Percentiles rank a stretch among this genome's conserved stretches.
Evolutionary conservation across 2,329 filamentous ascomycete species (phyloP).

Genomic region (Cercospora canescens): DNA sequence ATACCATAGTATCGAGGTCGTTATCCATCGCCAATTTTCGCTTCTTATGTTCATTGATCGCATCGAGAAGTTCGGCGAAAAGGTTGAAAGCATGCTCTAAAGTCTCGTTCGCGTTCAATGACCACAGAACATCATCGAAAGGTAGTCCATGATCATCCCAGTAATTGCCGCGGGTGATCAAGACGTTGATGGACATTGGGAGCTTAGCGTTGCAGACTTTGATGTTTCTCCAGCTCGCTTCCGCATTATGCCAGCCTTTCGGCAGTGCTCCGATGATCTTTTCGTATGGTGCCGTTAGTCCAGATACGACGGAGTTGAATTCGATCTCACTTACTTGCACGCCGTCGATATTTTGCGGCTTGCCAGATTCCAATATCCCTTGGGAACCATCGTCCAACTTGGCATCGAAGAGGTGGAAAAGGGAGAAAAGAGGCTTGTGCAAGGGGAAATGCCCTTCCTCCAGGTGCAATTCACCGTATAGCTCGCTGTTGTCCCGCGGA

Average conservation of each 20-base stretch:
- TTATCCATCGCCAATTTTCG: not conserved
- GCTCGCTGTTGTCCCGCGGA: not conserved
- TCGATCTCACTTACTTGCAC: not conserved
- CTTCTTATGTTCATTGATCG: not conserved
- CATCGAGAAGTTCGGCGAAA: not conserved
- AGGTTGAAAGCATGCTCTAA: not conserved
- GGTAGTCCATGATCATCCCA: not conserved
- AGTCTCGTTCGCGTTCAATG: not conserved
- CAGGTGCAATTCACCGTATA: not conserved
- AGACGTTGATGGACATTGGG: not conserved
- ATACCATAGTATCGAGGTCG: no score
- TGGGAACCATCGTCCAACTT: no score
- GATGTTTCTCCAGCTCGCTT: not conserved
- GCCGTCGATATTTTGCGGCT: no score
- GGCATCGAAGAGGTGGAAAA: no score
- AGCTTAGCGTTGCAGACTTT: not conserved
- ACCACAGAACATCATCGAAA: not conserved
- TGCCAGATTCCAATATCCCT: no score
- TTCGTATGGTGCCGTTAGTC: not conserved
- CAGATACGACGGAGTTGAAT: not conserved
- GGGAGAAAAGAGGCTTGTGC: not conserved
- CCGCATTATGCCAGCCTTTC: not conserved
- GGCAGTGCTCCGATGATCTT: not conserved
- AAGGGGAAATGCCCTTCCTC: not conserved
- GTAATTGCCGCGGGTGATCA: not conserved